phyloP scores from a whole-genome alignment of 805 yeast species.

The Sugiyamaella lignohabitans region DNA sequence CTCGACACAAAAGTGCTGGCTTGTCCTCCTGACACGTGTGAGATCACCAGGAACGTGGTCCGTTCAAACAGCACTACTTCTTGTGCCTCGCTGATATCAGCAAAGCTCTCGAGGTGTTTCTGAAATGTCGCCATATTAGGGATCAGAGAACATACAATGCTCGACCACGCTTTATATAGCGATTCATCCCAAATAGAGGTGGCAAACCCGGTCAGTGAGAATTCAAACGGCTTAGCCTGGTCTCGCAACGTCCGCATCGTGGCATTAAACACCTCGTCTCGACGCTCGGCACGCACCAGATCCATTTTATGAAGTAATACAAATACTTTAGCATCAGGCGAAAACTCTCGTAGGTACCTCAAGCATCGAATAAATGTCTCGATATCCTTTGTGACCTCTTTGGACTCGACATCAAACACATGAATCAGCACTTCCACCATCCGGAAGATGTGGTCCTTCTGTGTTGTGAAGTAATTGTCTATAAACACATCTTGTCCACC shows the following conservation, averaged over 20 bases:
- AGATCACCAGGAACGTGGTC: conserved; percentile 81
- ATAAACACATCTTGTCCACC: conserved; percentile 92
- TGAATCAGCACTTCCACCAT: conserved; percentile 94
- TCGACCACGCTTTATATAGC: conserved; percentile 94
- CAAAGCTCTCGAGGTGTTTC: conserved; percentile 64
- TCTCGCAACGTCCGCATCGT: conserved; percentile 79
- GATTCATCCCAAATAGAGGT: conserved; percentile 98
- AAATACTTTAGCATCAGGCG: conserved; percentile 88
- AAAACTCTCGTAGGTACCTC: conserved; percentile 70
- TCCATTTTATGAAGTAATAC: conserved; percentile 95
- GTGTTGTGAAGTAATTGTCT: conserved; percentile 86
- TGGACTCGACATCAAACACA: conserved; percentile 93
- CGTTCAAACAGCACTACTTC: conserved; percentile 90
- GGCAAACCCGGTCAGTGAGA: conserved; percentile 76
- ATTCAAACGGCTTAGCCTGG: conserved; percentile 63
- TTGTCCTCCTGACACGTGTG: conserved; percentile 34
- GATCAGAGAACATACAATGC: conserved; percentile 87
- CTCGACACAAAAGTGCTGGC: not conserved
- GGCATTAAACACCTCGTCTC: conserved; percentile 74
- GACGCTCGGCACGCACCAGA: conserved; percentile 75
- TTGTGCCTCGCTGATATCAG: conserved; percentile 69
- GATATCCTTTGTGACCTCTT: conserved; percentile 85
- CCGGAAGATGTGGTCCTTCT: conserved; percentile 85
- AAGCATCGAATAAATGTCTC: conserved; percentile 84
- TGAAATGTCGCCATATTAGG: conserved; percentile 85